A percentile compares a stretch with the other conserved stretches of the same genome.
These are phyloP conservation scores for Syncephalastrum contaminatum DNA, from an alignment of 371 early-diverging fungal species.

Conservation along the genomic window DNA sequence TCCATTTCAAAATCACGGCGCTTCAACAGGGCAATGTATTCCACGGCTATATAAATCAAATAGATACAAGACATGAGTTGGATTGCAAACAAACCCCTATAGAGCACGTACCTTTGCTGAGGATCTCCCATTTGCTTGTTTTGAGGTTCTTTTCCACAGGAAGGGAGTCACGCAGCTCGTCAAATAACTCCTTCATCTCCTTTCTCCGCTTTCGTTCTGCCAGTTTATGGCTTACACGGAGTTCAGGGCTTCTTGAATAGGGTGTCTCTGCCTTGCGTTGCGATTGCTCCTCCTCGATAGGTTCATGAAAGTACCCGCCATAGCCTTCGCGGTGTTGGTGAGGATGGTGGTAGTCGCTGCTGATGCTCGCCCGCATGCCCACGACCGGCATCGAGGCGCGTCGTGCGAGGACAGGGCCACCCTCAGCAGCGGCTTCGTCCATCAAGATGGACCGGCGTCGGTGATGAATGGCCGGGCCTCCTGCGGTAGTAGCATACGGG, in stretches of 20 bases:
- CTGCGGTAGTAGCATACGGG: slow-evolving; percentile 15
- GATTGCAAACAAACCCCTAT: background rate
- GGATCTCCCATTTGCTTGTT: slow-evolving; percentile 85
- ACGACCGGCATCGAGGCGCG: slow-evolving; percentile 56
- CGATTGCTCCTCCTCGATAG: slow-evolving; percentile 7
- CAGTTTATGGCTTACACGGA: slow-evolving; percentile 76
- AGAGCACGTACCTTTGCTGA: slow-evolving; percentile 67
- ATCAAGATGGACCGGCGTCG: slow-evolving; percentile 34
- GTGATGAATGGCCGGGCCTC: slow-evolving; percentile 26
- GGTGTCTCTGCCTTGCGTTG: slow-evolving; percentile 52
- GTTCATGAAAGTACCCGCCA: slow-evolving; percentile 13
- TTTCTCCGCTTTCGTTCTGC: slow-evolving; percentile 83
- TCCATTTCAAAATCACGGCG: slow-evolving; percentile 52
- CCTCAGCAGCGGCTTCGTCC: slow-evolving; percentile 17
- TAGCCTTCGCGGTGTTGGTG: slow-evolving; percentile 9
- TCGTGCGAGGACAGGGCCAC: slow-evolving; percentile 21
- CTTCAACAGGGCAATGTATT: slow-evolving; percentile 48
- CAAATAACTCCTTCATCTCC: slow-evolving; percentile 89
- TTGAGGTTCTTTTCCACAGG: slow-evolving; percentile 76
- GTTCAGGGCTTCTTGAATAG: slow-evolving; percentile 68
- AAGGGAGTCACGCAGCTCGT: slow-evolving; percentile 72
- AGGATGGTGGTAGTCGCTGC: slow-evolving; percentile 14
- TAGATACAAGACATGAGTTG: background rate
- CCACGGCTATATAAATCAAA: slow-evolving; percentile 39
- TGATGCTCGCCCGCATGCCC: slow-evolving; percentile 16